Percentiles rank a stretch among this genome's conserved stretches.
Conservation (phyloP, 257 asterid genomes). For the Solanum gandarillasii region DNA sequence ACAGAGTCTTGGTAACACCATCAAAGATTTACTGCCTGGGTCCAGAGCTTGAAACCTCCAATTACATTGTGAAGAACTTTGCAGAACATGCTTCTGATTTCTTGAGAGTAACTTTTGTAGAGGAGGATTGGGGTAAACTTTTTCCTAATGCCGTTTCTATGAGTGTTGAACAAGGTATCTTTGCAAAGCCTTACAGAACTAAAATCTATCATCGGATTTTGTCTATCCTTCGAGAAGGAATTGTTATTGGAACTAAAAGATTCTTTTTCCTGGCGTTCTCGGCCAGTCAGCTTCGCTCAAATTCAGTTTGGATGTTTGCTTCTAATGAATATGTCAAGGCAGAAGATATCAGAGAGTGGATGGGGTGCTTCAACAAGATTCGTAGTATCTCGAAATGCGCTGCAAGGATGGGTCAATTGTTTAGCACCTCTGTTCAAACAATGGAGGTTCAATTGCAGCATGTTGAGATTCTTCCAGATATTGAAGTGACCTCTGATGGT, state of each 20-base stretch:
- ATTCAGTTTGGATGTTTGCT: constrained; percentile 96
- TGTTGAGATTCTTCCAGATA: constrained; percentile 52
- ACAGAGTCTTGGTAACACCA: constrained; percentile 73
- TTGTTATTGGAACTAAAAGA: constrained; percentile 60
- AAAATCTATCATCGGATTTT: constrained; percentile 47
- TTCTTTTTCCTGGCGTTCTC: constrained; percentile 82
- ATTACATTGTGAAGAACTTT: constrained; percentile 76
- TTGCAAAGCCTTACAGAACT: constrained; percentile 54
- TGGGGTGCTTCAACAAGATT: constrained; percentile 81
- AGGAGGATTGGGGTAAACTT: constrained; percentile 91
- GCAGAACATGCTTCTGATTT: constrained; percentile 65
- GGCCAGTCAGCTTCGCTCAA: constrained; percentile 86
- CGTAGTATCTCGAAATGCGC: constrained; percentile 81
- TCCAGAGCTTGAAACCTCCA: constrained; percentile 85
- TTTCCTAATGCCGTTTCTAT: constrained; percentile 37
- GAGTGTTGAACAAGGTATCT: constrained; percentile 42
- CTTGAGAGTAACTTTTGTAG: constrained; percentile 83
- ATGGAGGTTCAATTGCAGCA: constrained; percentile 42
- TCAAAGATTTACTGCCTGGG: constrained; percentile 80
- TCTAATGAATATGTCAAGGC: constrained; percentile 60
- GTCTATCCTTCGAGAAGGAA: constrained; percentile 63
- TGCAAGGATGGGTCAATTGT: constrained; percentile 95
- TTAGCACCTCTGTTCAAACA: constrained; percentile 71
- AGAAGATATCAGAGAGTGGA: constrained; percentile 78
- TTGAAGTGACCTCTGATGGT: constrained; percentile 57